These are phyloP conservation scores for Magnolia officinalis DNA, from an alignment of 164 flowering plant genomes.

Conservation along the genomic window DNA sequence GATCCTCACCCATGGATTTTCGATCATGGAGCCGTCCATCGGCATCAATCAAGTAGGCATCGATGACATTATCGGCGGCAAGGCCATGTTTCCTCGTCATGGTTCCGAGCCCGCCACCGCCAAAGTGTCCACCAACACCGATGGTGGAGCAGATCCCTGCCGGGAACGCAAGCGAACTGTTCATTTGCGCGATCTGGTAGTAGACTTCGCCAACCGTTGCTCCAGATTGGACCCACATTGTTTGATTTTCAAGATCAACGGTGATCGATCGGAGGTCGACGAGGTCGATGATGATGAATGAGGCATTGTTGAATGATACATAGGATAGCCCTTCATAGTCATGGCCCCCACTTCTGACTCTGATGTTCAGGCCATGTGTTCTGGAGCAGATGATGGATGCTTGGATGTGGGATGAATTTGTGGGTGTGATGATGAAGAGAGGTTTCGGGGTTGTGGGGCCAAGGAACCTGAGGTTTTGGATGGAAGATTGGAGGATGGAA, in stretches of 20 bases:
- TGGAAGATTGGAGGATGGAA: slow-evolving; percentile 10
- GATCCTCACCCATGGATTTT: slow-evolving; percentile 8
- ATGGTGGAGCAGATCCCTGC: slow-evolving; percentile 13
- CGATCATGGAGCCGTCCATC: slow-evolving; percentile 24
- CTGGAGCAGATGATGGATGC: slow-evolving; percentile 24
- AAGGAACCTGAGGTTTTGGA: slow-evolving; percentile 17
- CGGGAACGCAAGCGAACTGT: slow-evolving; percentile 21
- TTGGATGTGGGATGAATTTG: slow-evolving; percentile 20
- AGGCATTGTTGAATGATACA: not conserved
- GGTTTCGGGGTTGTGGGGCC: slow-evolving; percentile 17
- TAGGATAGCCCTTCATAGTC: slow-evolving; percentile 38
- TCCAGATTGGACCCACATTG: slow-evolving; percentile 31
- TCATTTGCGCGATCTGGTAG: slow-evolving; percentile 21
- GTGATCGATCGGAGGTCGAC: slow-evolving; percentile 16
- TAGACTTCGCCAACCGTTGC: slow-evolving; percentile 37
- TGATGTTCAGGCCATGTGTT: slow-evolving; percentile 13
- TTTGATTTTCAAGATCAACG: slow-evolving; percentile 14
- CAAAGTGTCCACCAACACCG: slow-evolving; percentile 13
- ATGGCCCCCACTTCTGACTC: slow-evolving; percentile 33
- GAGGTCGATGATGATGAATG: slow-evolving; percentile 29
- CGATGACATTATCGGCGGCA: slow-evolving; percentile 17
- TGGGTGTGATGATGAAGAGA: slow-evolving; percentile 22
- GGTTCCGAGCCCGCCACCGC: slow-evolving; percentile 17
- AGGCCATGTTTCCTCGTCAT: slow-evolving; percentile 17
- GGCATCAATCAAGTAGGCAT: slow-evolving; percentile 22